Percentiles rank a stretch among this genome's conserved stretches.
Conservation (phyloP, 1,284 basidiomycete species). For the Apiotrichum sp. region DNA sequence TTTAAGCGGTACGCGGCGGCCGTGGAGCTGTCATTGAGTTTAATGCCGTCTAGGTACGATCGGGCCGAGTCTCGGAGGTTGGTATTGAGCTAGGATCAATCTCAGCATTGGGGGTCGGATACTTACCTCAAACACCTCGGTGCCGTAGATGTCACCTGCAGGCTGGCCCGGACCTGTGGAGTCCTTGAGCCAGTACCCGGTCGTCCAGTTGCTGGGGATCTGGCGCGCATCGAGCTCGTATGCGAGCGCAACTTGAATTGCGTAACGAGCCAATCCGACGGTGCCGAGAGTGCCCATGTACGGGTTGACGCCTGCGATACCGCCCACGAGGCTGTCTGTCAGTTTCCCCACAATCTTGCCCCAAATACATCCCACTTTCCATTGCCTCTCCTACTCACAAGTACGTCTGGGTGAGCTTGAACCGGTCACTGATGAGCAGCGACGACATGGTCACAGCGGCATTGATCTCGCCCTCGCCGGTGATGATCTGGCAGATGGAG, state of each 20-base stretch:
- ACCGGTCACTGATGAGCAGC: conserved; percentile 36
- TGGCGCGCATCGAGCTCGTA: conserved; percentile 53
- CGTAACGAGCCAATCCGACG: conserved; percentile 51
- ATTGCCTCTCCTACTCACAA: conserved; percentile 37
- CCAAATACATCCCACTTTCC: no score
- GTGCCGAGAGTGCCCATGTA: conserved; percentile 48
- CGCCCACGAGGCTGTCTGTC: conserved; percentile 40
- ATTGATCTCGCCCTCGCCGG: conserved; percentile 51
- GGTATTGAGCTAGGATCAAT: conserved; percentile 45
- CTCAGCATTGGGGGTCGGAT: no score
- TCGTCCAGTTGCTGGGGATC: conserved; percentile 49
- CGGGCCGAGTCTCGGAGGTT: conserved; percentile 48
- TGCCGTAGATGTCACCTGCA: conserved; percentile 48
- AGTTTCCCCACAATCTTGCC: neutral
- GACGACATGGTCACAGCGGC: conserved; percentile 48
- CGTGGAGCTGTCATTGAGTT: conserved; percentile 43
- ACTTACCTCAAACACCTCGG: conserved; percentile 50
- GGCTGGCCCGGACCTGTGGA: conserved; percentile 41
- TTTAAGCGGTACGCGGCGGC: conserved; percentile 31
- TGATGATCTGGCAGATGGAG: conserved; percentile 47
- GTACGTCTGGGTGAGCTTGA: conserved; percentile 52
- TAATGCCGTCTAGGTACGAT: conserved; percentile 37
- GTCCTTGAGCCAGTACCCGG: conserved; percentile 47
- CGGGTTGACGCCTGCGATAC: conserved; percentile 52
- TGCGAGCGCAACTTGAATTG: conserved; percentile 51